A percentile compares a stretch with the other conserved stretches of the same genome.
phyloP scores from a whole-genome alignment of 768 basidiomycete genomes.

The Suillus variegatus region DNA sequence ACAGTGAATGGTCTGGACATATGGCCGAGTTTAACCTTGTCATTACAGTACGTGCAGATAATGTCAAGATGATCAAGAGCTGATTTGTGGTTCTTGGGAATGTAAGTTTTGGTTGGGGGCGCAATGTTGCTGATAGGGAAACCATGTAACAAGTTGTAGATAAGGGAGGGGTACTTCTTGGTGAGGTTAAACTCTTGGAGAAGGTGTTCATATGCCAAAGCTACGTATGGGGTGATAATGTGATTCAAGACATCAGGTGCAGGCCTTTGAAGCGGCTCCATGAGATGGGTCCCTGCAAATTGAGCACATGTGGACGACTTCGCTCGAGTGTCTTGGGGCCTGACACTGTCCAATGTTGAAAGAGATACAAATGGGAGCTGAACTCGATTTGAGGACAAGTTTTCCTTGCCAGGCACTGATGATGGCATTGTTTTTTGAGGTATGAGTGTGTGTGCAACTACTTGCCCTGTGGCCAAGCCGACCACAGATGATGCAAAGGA shows the following conservation, averaged over 20 bases:
- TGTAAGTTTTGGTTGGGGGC: too few relatives aligned
- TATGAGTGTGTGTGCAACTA: not conserved
- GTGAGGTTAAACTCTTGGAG: not conserved
- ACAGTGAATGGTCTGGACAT: too few relatives aligned
- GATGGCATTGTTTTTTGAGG: not conserved
- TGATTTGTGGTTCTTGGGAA: too few relatives aligned
- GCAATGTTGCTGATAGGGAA: constrained; percentile 15
- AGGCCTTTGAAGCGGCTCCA: not conserved
- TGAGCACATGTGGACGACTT: not conserved
- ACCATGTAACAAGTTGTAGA: constrained; percentile 7
- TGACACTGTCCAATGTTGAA: not conserved
- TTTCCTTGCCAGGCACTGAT: not conserved
- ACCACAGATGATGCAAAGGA: not conserved
- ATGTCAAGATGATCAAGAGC: too few relatives aligned
- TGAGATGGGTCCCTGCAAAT: not conserved
- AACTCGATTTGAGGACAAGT: not conserved
- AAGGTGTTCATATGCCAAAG: not conserved
- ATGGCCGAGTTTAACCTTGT: too few relatives aligned
- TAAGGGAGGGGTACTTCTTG: not conserved
- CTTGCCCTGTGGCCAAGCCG: not conserved
- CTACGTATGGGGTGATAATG: not conserved
- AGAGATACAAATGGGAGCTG: not conserved
- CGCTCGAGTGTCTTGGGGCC: not conserved
- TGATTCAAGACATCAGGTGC: not conserved
- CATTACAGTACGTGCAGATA: too few relatives aligned